Evolutionary conservation across 768 basidiomycete species (phyloP).

Genomic region (Austroboletus festivus): DNA sequence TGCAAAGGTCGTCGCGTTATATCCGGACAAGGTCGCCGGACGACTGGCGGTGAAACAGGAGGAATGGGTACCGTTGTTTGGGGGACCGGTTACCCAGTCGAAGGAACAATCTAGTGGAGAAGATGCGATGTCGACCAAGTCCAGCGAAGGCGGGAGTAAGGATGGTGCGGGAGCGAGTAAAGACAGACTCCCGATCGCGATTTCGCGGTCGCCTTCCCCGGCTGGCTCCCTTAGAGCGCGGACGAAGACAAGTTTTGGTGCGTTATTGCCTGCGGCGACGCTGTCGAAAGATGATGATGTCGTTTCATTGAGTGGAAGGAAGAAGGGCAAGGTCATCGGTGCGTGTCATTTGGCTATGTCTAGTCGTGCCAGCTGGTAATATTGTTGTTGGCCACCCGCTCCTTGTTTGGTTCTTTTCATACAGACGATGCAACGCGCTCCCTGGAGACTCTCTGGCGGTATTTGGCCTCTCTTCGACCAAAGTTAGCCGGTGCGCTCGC

Average conservation of each 20-base stretch:
- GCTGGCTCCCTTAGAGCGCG: slow-evolving; percentile 47
- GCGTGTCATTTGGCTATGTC: slow-evolving; percentile 29
- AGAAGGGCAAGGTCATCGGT: slow-evolving; percentile 29
- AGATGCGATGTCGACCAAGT: slow-evolving; percentile 24
- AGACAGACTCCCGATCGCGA: slow-evolving; percentile 17
- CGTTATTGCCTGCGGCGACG: slow-evolving; percentile 34
- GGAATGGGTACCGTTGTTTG: slow-evolving; percentile 80
- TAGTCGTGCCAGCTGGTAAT: slow-evolving; percentile 1
- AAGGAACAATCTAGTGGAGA: slow-evolving; percentile 21
- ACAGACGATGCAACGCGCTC: slow-evolving; percentile 65
- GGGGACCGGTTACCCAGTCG: slow-evolving; percentile 50
- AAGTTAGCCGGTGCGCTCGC: slow-evolving; percentile 78
- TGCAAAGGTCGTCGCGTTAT: slow-evolving; percentile 88
- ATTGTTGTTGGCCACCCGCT: not conserved
- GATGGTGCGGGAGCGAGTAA: slow-evolving; percentile 18
- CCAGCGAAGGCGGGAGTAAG: slow-evolving; percentile 26
- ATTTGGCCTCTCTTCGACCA: slow-evolving; percentile 85
- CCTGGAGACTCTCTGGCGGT: slow-evolving; percentile 84
- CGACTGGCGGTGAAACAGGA: slow-evolving; percentile 66
- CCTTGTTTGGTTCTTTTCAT: not conserved
- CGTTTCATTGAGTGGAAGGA: slow-evolving; percentile 46
- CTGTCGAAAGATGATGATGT: slow-evolving; percentile 60
- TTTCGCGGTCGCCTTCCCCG: slow-evolving; percentile 33
- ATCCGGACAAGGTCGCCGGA: slow-evolving; percentile 78
- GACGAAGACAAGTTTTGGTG: slow-evolving; percentile 55